Conservation (phyloP, 495 filamentous ascomycete species). For the Pyronema domesticum region DNA sequence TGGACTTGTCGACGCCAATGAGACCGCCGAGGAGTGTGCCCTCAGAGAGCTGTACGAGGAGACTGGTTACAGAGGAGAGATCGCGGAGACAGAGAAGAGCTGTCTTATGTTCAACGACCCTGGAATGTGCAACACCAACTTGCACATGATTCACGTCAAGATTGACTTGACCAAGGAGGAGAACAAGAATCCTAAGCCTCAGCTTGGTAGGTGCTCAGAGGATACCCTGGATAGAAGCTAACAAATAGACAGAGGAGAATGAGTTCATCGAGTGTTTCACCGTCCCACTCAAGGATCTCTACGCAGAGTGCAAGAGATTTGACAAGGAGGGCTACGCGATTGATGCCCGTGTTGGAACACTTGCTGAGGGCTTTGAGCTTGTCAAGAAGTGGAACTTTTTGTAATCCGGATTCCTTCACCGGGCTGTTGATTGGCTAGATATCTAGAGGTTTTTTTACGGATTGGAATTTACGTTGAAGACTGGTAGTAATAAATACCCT, state of each 20-base stretch:
- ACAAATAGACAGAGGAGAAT: conserved; percentile 41
- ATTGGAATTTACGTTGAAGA: too few relatives aligned
- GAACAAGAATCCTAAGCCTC: conserved; percentile 45
- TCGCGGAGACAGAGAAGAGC: conserved; percentile 35
- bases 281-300: conserved; percentile 46
- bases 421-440: too few relatives aligned
- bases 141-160: conserved; percentile 63
- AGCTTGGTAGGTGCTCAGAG: conserved; percentile 28
- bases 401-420: not conserved
- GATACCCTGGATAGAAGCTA: too few relatives aligned
- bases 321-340: conserved; percentile 66
- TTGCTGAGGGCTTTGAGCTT: conserved; percentile 74
- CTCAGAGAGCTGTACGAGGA: conserved; percentile 86
- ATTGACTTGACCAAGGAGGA: conserved; percentile 57
- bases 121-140: conserved; percentile 75
- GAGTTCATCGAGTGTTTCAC: conserved; percentile 82
- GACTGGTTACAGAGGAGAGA: conserved; percentile 63
- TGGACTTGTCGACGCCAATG: conserved; percentile 65
- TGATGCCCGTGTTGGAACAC: conserved; percentile 65
- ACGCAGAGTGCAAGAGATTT: conserved; percentile 45
- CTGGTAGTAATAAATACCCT: too few relatives aligned
- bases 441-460: too few relatives aligned
- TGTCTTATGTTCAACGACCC: conserved; percentile 65
- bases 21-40: conserved; percentile 61
- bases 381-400: conserved; percentile 38